Percentiles rank a stretch among this genome's conserved stretches.
phyloP scores from a whole-genome alignment of 257 asterid species.

The Fraxinus excelsior region DNA sequence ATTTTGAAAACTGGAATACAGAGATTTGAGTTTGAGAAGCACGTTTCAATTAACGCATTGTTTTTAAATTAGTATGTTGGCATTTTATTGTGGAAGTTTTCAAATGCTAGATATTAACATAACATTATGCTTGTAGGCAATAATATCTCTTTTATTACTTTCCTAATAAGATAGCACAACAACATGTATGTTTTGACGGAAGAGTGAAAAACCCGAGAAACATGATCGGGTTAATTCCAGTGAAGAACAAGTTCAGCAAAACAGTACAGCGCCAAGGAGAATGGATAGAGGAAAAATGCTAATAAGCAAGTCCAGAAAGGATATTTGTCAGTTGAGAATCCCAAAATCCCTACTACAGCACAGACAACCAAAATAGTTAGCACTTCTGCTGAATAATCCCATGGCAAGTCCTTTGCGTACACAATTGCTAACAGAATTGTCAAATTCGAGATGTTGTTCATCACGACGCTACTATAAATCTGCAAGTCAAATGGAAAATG shows the following conservation, averaged over 20 bases:
- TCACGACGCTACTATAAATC: conserved; percentile 60
- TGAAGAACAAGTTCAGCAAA: conserved; percentile 35
- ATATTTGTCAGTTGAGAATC: conserved; percentile 41
- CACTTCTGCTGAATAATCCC: conserved; percentile 69
- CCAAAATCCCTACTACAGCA: conserved; percentile 42
- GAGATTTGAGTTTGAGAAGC: neutral
- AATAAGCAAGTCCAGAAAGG: conserved; percentile 55
- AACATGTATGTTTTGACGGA: neutral
- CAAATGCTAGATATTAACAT: too few relatives aligned
- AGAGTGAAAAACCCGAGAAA: neutral
- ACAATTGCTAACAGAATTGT: conserved; percentile 47
- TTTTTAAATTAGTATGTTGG: too few relatives aligned
- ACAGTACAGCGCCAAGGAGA: conserved; percentile 40
- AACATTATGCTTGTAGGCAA: too few relatives aligned
- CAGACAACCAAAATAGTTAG: conserved; percentile 48
- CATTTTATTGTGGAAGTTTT: too few relatives aligned
- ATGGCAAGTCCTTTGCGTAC: conserved; percentile 53
- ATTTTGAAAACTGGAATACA: too few relatives aligned
- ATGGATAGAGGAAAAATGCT: conserved; percentile 55
- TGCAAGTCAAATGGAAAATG: conserved; percentile 14
- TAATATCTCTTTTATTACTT: neutral
- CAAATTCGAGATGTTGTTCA: conserved; percentile 66
- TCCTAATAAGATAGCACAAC: neutral
- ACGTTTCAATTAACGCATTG: too few relatives aligned
- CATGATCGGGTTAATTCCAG: conserved; percentile 33